phyloP scores from a whole-genome alignment of 2,329 filamentous ascomycete genomes.

The Calonectria multiphialidica region DNA sequence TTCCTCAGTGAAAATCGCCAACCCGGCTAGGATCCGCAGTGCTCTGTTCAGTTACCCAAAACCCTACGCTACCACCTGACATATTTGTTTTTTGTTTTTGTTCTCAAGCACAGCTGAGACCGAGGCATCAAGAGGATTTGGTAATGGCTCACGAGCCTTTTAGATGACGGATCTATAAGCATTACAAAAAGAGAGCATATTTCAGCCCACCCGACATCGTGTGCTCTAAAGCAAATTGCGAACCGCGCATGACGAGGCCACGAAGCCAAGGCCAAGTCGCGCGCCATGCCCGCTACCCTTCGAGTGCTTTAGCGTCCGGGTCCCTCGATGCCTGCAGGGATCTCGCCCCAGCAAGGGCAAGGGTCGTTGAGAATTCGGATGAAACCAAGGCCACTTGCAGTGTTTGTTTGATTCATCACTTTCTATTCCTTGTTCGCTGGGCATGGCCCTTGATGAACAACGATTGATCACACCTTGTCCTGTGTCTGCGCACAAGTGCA shows the following conservation, averaged over 20 bases:
- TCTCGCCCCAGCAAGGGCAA: conserved; percentile 19
- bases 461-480: neutral
- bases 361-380: conserved; percentile 16
- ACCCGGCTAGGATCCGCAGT: neutral
- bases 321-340: conserved; percentile 21
- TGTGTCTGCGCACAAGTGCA: neutral
- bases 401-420: conserved; percentile 15
- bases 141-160: neutral
- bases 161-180: neutral
- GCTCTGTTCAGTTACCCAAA: neutral
- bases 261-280: conserved; percentile 13
- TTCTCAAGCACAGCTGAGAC: neutral
- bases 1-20: neutral
- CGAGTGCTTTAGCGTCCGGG: neutral
- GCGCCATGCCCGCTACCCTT: conserved; percentile 25
- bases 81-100: too few relatives aligned
- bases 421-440: neutral
- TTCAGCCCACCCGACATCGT: neutral
- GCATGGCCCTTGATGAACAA: neutral
- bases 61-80: neutral
- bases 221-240: conserved; percentile 36
- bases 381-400: conserved; percentile 11
- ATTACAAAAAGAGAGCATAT: neutral
- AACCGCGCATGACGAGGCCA: conserved; percentile 36
- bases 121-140: neutral